Percentiles rank a stretch among this genome's conserved stretches.
phyloP scores from a whole-genome alignment of 768 basidiomycete species.

The Trametes maxima region DNA sequence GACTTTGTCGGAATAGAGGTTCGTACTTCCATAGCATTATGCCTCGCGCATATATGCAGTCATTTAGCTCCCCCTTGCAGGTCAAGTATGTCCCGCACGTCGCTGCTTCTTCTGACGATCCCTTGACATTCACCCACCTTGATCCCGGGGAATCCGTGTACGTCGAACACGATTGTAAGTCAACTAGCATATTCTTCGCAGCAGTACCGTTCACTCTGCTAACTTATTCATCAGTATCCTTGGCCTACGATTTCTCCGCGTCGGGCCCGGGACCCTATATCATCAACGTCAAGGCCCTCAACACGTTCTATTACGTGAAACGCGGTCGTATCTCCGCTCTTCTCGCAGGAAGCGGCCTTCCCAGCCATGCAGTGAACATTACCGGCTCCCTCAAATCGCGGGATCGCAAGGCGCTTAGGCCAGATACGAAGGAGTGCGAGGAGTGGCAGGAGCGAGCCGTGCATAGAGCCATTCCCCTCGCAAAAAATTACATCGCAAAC shows the following conservation, averaged over 20 bases:
- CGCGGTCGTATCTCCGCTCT: neutral
- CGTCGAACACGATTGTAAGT: constrained; percentile 41
- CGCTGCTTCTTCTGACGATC: constrained; percentile 32
- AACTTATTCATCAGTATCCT: constrained; percentile 38
- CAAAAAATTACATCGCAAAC: neutral
- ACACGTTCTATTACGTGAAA: constrained; percentile 37
- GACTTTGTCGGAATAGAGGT: constrained; percentile 44
- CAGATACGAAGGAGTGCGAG: neutral
- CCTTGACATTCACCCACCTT: constrained; percentile 37
- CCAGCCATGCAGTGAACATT: neutral
- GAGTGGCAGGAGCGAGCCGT: constrained; percentile 1
- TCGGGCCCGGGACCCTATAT: constrained; percentile 36
- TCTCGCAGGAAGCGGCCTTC: neutral
- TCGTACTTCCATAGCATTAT: neutral
- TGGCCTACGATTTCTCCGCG: constrained; percentile 29
- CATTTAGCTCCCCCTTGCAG: neutral
- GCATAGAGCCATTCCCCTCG: neutral
- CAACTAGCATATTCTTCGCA: neutral
- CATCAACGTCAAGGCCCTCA: constrained; percentile 39
- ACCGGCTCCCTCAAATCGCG: neutral
- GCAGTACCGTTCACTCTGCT: too few relatives aligned
- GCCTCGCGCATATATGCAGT: neutral
- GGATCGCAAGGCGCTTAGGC: neutral
- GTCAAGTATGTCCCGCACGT: constrained; percentile 40
- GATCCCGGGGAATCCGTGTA: constrained; percentile 36